Percentiles rank a stretch among this genome's conserved stretches.
Conservation (phyloP, 169 alveolate species). For the Cystoisospora suis region DNA sequence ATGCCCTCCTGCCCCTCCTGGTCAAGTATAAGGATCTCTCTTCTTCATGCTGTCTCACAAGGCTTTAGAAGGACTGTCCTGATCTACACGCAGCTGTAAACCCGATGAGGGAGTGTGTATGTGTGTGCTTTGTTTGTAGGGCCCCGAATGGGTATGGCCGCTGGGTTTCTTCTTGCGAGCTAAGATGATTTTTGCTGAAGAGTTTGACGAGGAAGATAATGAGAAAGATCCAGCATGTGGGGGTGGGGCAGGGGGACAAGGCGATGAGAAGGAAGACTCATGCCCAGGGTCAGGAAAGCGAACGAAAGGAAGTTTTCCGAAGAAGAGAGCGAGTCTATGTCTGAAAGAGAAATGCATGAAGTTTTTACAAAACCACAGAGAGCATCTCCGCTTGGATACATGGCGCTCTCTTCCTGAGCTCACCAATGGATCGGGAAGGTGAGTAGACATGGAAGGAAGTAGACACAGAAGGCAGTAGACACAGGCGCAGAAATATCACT, state of each 20-base stretch:
- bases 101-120: no score
- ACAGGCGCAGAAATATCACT: no score
- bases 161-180: conserved; percentile 87
- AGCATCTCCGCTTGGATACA: conserved; percentile 69
- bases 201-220: neutral
- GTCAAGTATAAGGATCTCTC: no score
- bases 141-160: conserved; percentile 98
- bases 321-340: conserved; percentile 19
- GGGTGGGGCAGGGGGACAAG: neutral
- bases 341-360: conserved; percentile 37
- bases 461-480: no score
- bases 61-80: no score
- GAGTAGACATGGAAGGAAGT: no score
- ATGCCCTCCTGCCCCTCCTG: no score
- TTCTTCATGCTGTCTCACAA: no score
- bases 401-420: conserved; percentile 93
- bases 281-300: neutral
- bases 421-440: conserved; percentile 87
- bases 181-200: conserved; percentile 62
- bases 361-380: conserved; percentile 61
- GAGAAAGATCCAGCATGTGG: neutral
- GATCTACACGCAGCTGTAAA: no score
- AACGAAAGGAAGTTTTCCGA: neutral
- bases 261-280: neutral
- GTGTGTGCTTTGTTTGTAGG: conserved; percentile 79